Evolutionary conservation across 164 flowering plant genomes (phyloP).

Genomic region (Sedum album): DNA sequence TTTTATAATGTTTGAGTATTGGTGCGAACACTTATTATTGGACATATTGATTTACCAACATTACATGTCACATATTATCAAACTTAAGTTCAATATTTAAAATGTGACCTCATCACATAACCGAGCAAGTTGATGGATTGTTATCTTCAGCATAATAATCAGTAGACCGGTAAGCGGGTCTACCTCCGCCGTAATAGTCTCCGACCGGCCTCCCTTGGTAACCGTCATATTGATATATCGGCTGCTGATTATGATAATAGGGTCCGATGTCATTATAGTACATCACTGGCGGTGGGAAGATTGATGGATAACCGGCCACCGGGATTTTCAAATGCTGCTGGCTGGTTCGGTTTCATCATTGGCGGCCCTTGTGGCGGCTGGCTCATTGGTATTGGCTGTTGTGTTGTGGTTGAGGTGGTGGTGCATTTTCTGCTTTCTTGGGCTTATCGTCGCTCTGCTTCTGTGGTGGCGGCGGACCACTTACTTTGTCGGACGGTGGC

Average conservation of each 20-base stretch:
- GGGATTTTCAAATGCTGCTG: slow-evolving; percentile 2
- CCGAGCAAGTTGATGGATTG: slow-evolving; percentile 22
- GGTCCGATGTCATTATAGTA: not conserved
- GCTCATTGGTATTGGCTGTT: not conserved
- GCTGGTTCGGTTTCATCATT: not conserved
- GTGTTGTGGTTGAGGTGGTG: not conserved
- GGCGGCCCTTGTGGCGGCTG: slow-evolving; percentile 3
- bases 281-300: not conserved
- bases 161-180: not conserved
- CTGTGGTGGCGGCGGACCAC: not conserved
- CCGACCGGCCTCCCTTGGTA: slow-evolving; percentile 5
- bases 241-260: not conserved
- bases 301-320: slow-evolving; percentile 5
- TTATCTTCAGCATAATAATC: slow-evolving; percentile 30
- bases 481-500: not conserved
- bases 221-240: not conserved
- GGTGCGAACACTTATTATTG: too few species aligned
- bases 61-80: too few species aligned
- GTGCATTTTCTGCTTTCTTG: not conserved
- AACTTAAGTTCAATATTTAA: too few species aligned
- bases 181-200: not conserved
- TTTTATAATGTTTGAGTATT: too few species aligned
- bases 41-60: too few species aligned
- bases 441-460: not conserved
- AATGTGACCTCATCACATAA: slow-evolving; percentile 14